Conservation (phyloP, 176 grass and related monocot genomes). For the Avena insularis region DNA sequence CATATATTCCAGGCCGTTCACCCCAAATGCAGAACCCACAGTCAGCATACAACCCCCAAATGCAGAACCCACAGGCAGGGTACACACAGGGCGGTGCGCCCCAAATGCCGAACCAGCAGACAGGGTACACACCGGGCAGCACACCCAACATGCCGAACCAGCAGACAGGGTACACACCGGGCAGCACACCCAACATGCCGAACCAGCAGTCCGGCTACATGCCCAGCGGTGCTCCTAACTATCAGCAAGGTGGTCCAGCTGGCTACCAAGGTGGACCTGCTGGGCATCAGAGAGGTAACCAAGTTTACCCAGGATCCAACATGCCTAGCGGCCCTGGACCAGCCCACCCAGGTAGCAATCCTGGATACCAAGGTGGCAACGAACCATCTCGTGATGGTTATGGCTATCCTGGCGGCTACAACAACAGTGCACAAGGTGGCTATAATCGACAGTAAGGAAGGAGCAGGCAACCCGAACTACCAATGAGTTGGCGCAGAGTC, state of each 20-base stretch:
- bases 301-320: slow-evolving; percentile 44
- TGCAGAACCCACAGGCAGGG: slow-evolving; percentile 36
- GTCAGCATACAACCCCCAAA: slow-evolving; percentile 39
- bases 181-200: slow-evolving; percentile 24
- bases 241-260: slow-evolving; percentile 64
- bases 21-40: slow-evolving; percentile 35
- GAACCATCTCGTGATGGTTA: slow-evolving; percentile 24
- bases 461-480: neutral
- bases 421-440: neutral
- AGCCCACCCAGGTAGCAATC: slow-evolving; percentile 52
- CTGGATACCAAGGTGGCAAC: slow-evolving; percentile 59
- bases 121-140: slow-evolving; percentile 40
- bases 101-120: slow-evolving; percentile 20
- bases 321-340: slow-evolving; percentile 36
- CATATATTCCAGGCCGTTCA: slow-evolving; percentile 16
- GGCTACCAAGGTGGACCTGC: slow-evolving; percentile 49
- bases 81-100: slow-evolving; percentile 42
- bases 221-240: slow-evolving; percentile 32
- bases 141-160: slow-evolving; percentile 31
- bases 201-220: slow-evolving; percentile 46
- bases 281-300: slow-evolving; percentile 49
- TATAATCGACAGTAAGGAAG: slow-evolving; percentile 21
- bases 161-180: slow-evolving; percentile 39
- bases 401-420: slow-evolving; percentile 44
- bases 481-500: slow-evolving; percentile 7